Base-by-base conservation (phyloP, 352 stramenopile species). In the Phytopythium boreale region DNA sequence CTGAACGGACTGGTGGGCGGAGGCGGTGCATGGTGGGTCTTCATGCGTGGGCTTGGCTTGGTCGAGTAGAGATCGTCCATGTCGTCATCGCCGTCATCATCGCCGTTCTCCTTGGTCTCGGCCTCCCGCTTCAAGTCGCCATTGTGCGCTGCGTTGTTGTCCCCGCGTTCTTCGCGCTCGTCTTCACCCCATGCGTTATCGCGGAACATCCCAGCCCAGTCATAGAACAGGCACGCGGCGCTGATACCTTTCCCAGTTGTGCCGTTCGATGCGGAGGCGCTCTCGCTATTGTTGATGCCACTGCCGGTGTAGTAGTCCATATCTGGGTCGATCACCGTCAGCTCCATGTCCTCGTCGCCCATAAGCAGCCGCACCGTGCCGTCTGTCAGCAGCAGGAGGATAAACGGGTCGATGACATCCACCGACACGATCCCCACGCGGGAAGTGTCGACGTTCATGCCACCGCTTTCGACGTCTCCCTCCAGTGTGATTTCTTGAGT, bases 401-500 rank as follows among this genome's bases (percentile, higher is more conserved):
- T 92, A 49, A 89, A 96, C 9, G 87, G 87, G 61, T 96, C 87
- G 19, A 90, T 83, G 19, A 94, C 79, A 66, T 94, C 82, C 17
- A 94, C 87, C 0, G 87, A 92, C 11, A 94, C 86, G 39, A 96
- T 92, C 31, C 80, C 81, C 0, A 96, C 84, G 26, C 64, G 80
- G 19, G 74, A 71, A 0, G 79, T 87, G 29, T 92, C 84, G 10
- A 96, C 85, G 36, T 92, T 92, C 78, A 96, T 93, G 22, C 87
- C 87, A 49, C 85, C 87, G 26, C 73, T 86, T 49, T 96, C 87
- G 12, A 96, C 71, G 43, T 92, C 85, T 14, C 79, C 87, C 43
- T 93, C 85, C 29, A 96, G 61, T 0, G 84, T 89, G 51, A 96
- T 89, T 55, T 96, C 87, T 67, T 96, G 87, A 0, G 86, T 94